phyloP scores from a whole-genome alignment of 805 yeast genomes.

The Kluyveromyces lactis region DNA sequence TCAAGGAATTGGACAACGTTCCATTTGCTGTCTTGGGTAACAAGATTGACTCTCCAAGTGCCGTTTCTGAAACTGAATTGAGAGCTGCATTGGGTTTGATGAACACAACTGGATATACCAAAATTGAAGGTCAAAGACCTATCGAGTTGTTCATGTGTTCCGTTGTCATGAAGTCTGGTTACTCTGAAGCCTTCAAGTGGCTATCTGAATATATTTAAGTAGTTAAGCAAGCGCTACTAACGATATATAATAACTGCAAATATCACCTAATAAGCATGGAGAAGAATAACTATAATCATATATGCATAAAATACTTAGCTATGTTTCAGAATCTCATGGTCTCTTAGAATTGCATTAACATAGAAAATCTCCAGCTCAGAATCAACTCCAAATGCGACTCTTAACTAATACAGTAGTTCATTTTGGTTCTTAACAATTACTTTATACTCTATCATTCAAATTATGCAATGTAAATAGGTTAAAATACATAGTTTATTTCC shows the following conservation, averaged over 20 bases:
- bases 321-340: no score
- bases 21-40: conserved; percentile 94
- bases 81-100: conserved; percentile 82
- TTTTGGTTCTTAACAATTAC: no score
- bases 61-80: conserved; percentile 90
- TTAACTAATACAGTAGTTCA: no score
- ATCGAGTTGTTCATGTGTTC: conserved; percentile 96
- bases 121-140: conserved; percentile 72
- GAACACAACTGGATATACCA: conserved; percentile 82
- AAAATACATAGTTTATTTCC: conserved; percentile 4
- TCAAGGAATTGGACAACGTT: conserved; percentile 82
- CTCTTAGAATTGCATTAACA: no score
- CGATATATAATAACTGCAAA: neutral
- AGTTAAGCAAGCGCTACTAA: neutral
- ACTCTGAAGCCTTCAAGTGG: conserved; percentile 98
- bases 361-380: no score
- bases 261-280: no score
- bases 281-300: no score
- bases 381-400: no score
- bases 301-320: no score
- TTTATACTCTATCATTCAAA: no score
- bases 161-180: conserved; percentile 97
- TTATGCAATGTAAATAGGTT: neutral
- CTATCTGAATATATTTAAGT: conserved; percentile 82
- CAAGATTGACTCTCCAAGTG: conserved; percentile 90